Evolutionary conservation across 2,329 filamentous ascomycete species (phyloP).

Genomic region (Aspergillus fructus): DNA sequence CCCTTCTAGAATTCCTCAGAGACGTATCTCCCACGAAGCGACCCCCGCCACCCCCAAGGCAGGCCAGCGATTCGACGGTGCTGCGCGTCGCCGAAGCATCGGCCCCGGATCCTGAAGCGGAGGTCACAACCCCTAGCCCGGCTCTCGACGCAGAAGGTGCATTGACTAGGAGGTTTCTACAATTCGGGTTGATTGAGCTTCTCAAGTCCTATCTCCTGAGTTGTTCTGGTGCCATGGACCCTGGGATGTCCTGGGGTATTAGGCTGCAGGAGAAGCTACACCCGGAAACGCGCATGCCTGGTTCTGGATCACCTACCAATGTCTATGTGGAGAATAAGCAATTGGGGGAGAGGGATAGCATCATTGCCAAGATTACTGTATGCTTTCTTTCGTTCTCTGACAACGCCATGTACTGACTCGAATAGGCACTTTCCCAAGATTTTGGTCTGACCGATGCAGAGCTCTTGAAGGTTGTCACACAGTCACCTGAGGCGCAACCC

Average conservation of each 20-base stretch:
- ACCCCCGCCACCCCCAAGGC: conserved; percentile 60
- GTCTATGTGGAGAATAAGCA: conserved; percentile 51
- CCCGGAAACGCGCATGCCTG: conserved; percentile 52
- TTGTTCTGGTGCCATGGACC: conserved; percentile 33
- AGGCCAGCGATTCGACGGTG: conserved; percentile 50
- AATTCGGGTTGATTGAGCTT: conserved; percentile 62
- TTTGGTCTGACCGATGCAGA: conserved; percentile 51
- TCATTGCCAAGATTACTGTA: conserved; percentile 57
- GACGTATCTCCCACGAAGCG: conserved; percentile 57
- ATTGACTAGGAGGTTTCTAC: conserved; percentile 56
- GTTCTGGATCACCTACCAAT: conserved; percentile 50
- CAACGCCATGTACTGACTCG: conserved; percentile 7
- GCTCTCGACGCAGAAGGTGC: conserved; percentile 47
- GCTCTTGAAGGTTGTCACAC: conserved; percentile 47
- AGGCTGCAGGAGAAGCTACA: conserved; percentile 59
- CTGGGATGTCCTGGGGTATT: conserved; percentile 45
- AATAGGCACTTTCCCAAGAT: conserved; percentile 54
- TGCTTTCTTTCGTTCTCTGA: conserved; percentile 11
- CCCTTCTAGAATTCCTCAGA: conserved; percentile 59
- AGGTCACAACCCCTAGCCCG: conserved; percentile 41
- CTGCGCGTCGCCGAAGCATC: conserved; percentile 31
- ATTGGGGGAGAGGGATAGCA: conserved; percentile 54
- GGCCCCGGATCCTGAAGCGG: conserved; percentile 60
- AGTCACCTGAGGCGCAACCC: conserved; percentile 38
- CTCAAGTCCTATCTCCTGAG: conserved; percentile 60